Base-by-base conservation (phyloP, 306 rosid species). In the Senna siamea region DNA sequence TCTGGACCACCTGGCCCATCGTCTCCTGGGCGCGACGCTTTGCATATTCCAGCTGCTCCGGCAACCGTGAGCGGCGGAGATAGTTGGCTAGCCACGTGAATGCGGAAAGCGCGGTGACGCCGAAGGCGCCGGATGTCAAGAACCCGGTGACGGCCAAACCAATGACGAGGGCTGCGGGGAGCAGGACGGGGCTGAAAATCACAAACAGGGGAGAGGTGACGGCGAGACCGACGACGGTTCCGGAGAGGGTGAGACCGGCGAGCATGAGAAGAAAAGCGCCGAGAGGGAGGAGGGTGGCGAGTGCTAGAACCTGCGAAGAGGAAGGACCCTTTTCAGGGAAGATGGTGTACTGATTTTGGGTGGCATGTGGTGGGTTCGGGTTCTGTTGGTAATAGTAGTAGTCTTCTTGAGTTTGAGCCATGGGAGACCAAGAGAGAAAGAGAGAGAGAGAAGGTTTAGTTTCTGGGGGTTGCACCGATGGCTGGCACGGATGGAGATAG, bases 111-210 rank as follows among this genome's bases (percentile, higher is more conserved):
- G 86, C 87, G 3, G 92, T 85, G 59, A 87, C 57, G 6, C 87
- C 93, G 23, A 78, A 87, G 1, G 84, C 90, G 0, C 87, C 92
- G 0, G 93, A 88, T 0, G 92, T 71, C 72, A 90, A 48, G 53
- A 88, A 76, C 5, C 92, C 90, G 26, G 89, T 32, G 13, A 88
- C 75, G 0, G 87, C 74, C 10, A 87, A 18, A 23, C 51, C 72
- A 6, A 90, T n/a, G 51, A 59, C 65, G 0, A 83, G 5, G 0
- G 82, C 79, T 0, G 96, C 89, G 0, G 93, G 85, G 70, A 90
- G 13, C 62, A 90, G 53, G 7, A 88, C 57, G 0, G 96, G 96
- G 73, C 96, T 78, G 82, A 78, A 88, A 4, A 90, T 30, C 11
- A 88, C 55, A 15, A 90, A 65, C 11, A 88, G 81, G 5, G 92